phyloP scores from a whole-genome alignment of 345 rosid genomes.

The Aquilaria yunnanensis region DNA sequence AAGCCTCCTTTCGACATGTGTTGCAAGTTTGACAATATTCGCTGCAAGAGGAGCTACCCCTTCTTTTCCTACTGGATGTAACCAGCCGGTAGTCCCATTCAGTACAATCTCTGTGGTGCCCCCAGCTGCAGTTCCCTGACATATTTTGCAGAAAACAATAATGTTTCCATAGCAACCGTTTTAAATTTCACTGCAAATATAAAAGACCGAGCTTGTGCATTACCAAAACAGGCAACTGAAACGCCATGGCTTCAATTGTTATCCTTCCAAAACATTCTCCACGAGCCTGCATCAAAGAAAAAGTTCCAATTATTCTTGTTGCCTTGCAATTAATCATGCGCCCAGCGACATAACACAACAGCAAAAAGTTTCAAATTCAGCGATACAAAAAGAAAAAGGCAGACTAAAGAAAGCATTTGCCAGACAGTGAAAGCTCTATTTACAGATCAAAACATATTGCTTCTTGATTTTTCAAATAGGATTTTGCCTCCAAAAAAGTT shows the following conservation, averaged over 20 bases:
- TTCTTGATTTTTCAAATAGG: no score
- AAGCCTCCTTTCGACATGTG: constrained; percentile 44
- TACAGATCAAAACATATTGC: no score
- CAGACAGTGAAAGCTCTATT: no score
- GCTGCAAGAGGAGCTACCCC: constrained; percentile 34
- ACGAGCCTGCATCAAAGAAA: constrained; percentile 23
- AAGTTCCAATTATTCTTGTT: no score
- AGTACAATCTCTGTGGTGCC: constrained; percentile 44
- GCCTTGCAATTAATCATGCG: no score
- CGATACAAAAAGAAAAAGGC: no score
- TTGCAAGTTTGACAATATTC: constrained; percentile 40
- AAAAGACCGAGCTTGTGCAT: constrained; percentile 5
- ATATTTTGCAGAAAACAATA: background rate
- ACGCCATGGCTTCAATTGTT: constrained; percentile 59
- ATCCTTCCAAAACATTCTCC: constrained; percentile 63
- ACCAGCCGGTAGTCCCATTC: constrained; percentile 42
- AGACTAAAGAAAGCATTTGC: no score
- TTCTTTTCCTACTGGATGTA: constrained; percentile 43
- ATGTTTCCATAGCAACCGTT: background rate
- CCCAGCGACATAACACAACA: no score
- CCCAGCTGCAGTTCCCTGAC: constrained; percentile 46
- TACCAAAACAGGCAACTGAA: constrained; percentile 54
- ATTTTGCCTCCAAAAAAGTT: no score
- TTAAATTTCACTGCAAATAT: background rate
- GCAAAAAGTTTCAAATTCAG: no score